A percentile compares a stretch with the other conserved stretches of the same genome.
Conservation (phyloP, 331 rosid genomes). For the Erythrophleum ivorense region DNA sequence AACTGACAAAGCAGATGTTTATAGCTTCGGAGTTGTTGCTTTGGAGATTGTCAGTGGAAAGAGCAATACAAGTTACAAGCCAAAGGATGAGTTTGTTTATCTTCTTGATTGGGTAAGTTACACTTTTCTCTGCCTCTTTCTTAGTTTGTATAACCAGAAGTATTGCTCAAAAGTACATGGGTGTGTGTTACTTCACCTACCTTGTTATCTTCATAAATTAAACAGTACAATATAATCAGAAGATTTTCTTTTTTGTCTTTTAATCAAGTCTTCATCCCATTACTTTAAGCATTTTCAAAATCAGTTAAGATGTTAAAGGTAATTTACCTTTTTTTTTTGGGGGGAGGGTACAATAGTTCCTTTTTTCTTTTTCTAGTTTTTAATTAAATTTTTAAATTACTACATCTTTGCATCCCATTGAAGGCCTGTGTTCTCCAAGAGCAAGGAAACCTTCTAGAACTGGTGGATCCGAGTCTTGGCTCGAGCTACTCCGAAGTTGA, state of each 20-base stretch:
- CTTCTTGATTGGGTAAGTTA: slow-evolving; percentile 10
- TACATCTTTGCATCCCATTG: slow-evolving; percentile 29
- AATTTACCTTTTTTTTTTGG: neutral
- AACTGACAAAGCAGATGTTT: slow-evolving; percentile 83
- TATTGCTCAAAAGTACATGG: neutral
- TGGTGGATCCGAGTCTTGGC: slow-evolving; percentile 71
- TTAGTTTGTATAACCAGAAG: neutral
- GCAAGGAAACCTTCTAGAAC: slow-evolving; percentile 79
- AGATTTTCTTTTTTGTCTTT: neutral
- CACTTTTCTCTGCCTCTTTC: neutral
- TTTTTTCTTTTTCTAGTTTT: neutral
- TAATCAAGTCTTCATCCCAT: slow-evolving; percentile 1
- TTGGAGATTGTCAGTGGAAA: slow-evolving; percentile 80
- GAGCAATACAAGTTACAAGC: slow-evolving; percentile 64
- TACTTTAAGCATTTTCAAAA: neutral
- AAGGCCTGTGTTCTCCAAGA: slow-evolving; percentile 87
- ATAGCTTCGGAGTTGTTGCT: slow-evolving; percentile 76
- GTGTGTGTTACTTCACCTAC: neutral
- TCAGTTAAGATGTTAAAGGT: neutral
- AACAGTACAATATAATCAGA: neutral
- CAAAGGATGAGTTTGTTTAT: slow-evolving; percentile 45
- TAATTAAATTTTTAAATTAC: neutral
- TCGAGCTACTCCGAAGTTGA: slow-evolving; percentile 58
- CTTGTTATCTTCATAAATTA: neutral
- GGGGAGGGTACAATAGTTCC: neutral